Conservation (phyloP, 78 protist species). For the Dictyostelium citrinum region DNA sequence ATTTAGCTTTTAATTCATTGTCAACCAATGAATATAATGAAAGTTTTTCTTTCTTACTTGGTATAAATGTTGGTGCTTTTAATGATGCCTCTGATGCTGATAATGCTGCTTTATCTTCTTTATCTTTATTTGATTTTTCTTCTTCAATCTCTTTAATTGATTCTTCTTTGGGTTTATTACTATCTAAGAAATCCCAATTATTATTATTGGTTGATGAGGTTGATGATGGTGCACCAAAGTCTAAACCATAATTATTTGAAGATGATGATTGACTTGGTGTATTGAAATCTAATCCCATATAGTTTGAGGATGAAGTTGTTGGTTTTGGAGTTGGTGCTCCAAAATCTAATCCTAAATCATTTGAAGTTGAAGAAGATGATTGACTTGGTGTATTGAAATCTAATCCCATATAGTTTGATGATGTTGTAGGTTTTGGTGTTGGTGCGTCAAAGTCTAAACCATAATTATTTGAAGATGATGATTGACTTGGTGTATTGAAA, state of each 20-base stretch:
- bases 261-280: neutral
- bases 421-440: neutral
- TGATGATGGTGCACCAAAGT: neutral
- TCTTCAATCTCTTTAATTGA: neutral
- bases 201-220: neutral
- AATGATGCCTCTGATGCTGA: neutral
- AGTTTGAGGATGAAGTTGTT: neutral
- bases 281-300: constrained; percentile 40
- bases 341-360: constrained; percentile 44
- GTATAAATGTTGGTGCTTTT: neutral
- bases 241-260: constrained; percentile 2
- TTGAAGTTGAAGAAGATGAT: neutral
- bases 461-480: neutral
- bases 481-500: neutral
- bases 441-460: constrained; percentile 37
- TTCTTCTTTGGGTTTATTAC: neutral
- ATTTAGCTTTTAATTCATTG: constrained; percentile 36
- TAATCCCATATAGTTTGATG: neutral
- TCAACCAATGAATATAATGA: constrained; percentile 56
- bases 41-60: constrained; percentile 8
- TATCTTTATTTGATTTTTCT: neutral
- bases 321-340: neutral
- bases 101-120: neutral
- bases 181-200: neutral
- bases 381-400: constrained; percentile 23